Evolutionary conservation across 306 rosid species (phyloP).

Genomic region (Leucaena leucocephala): DNA sequence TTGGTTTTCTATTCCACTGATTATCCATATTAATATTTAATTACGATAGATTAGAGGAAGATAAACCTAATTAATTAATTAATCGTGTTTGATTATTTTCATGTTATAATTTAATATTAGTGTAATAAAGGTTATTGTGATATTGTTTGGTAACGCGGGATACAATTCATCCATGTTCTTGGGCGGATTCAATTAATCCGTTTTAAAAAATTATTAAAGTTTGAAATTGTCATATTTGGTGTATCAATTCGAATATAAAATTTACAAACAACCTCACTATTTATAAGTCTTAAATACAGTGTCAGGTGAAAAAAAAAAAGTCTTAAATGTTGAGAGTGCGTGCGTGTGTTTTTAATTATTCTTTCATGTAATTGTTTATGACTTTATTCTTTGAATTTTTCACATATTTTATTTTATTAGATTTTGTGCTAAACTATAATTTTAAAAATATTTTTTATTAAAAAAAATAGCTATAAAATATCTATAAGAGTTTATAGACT

Average conservation of each 20-base stretch:
- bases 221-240: conserved; percentile 13
- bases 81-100: conserved; percentile 3
- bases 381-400: too few species aligned
- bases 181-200: not conserved
- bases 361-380: too few species aligned
- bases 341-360: too few species aligned
- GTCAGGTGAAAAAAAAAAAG: not conserved
- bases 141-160: not conserved
- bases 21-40: conserved; percentile 27
- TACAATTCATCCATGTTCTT: too few species aligned
- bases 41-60: conserved; percentile 23
- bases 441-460: too few species aligned
- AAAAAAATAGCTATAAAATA: too few species aligned
- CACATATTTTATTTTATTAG: not conserved
- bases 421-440: not conserved
- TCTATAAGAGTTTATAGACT: too few species aligned
- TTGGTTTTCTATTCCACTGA: conserved; percentile 34
- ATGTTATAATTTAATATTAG: not conserved
- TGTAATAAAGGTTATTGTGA: too few species aligned
- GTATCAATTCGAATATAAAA: too few species aligned
- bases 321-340: not conserved
- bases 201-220: conserved; percentile 29
- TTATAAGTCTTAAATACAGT: not conserved
- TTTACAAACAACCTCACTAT: not conserved
- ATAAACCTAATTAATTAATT: conserved; percentile 23